Evolutionary conservation across 1,284 basidiomycete genomes (phyloP).

Genomic region (Sanguinoderma infundibulare): DNA sequence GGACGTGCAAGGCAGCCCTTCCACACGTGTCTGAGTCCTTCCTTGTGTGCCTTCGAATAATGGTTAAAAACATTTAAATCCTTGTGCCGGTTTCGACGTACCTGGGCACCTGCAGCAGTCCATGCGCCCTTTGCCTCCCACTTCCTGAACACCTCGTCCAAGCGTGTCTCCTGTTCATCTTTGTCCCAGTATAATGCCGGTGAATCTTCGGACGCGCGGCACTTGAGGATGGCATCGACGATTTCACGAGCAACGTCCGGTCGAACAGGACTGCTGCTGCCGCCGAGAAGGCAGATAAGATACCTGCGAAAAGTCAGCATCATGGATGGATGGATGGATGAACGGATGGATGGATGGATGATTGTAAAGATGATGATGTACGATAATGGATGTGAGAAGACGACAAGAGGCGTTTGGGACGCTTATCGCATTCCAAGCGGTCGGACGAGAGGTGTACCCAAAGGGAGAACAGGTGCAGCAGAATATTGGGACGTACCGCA

Average conservation of each 20-base stretch:
- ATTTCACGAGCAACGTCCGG: not conserved
- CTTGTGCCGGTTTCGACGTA: no score
- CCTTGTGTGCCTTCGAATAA: not conserved
- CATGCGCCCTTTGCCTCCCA: not conserved
- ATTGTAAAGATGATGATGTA: no score
- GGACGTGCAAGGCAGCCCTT: constrained; percentile 3
- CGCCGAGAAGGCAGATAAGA: not conserved
- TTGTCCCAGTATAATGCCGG: not conserved
- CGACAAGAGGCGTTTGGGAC: no score
- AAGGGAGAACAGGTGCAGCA: no score
- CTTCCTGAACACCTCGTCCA: not conserved
- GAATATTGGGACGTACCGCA: not conserved
- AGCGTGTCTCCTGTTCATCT: not conserved
- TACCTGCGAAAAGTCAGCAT: not conserved
- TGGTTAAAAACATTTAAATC: no score
- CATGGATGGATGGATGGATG: no score
- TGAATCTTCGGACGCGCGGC: not conserved
- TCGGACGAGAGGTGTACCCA: no score
- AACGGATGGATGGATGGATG: no score
- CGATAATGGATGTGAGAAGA: no score
- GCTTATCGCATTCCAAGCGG: no score
- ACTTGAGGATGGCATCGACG: not conserved
- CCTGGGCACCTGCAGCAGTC: not conserved
- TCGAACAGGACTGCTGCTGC: not conserved
- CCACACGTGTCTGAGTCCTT: not conserved